Evolutionary conservation across 2,329 filamentous ascomycete species (phyloP).

Genomic region (Aspergillus bombycis): DNA sequence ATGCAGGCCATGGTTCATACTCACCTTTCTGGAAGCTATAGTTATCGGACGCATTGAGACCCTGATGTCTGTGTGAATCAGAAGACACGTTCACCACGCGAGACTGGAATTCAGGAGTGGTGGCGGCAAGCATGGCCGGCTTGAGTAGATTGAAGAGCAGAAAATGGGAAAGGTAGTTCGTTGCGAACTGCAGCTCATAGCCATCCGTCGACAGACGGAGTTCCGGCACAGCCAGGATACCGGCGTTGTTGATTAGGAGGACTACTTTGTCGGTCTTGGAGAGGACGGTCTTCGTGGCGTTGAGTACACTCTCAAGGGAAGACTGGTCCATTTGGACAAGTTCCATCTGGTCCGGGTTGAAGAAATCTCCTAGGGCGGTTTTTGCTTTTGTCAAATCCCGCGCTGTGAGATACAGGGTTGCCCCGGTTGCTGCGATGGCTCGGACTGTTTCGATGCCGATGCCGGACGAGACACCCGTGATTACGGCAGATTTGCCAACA

Average conservation of each 20-base stretch:
- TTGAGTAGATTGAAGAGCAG: slow-evolving; percentile 56
- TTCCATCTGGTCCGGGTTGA: slow-evolving; percentile 1
- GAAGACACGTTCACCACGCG: slow-evolving; percentile 54
- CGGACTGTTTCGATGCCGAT: slow-evolving; percentile 49
- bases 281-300: slow-evolving; percentile 9
- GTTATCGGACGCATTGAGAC: slow-evolving; percentile 39
- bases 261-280: slow-evolving; percentile 17
- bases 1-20: slow-evolving; percentile 44
- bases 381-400: slow-evolving; percentile 40
- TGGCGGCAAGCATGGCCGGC: slow-evolving; percentile 18
- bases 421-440: slow-evolving; percentile 44
- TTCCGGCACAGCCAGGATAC: slow-evolving; percentile 43
- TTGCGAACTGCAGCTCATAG: slow-evolving; percentile 56
- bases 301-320: slow-evolving; percentile 1
- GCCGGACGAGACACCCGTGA: slow-evolving; percentile 34
- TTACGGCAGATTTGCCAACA: slow-evolving; percentile 12
- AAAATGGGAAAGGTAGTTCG: slow-evolving; percentile 58
- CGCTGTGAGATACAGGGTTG: slow-evolving; percentile 40
- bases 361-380: slow-evolving; percentile 21
- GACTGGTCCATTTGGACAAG: slow-evolving; percentile 19
- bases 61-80: slow-evolving; percentile 43
- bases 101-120: slow-evolving; percentile 44
- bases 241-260: slow-evolving; percentile 48
- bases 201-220: slow-evolving; percentile 39
- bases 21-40: slow-evolving; percentile 40